Base-by-base conservation (phyloP, 2,329 filamentous ascomycete species). In the Malbranchea cinnamomea region DNA sequence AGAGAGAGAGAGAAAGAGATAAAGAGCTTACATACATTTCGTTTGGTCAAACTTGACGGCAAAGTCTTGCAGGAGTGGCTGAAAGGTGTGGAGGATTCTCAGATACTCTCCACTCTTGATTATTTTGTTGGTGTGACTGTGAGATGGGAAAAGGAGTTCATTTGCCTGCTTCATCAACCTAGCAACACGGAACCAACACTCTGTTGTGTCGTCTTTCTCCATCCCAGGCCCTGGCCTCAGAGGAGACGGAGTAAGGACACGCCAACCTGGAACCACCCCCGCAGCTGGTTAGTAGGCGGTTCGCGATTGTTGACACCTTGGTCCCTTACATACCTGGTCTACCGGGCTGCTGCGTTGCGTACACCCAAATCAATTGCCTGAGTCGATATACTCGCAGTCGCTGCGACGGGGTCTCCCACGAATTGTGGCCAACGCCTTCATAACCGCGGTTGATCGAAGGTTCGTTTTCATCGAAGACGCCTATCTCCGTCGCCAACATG, bases 141-240 rank as follows among this genome's bases (percentile, higher is more conserved):
- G 71, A 16, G 81, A 85, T 21, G 72, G 68, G 55, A 92, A 93
- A 5, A 92, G 64, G 42, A 74, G 73, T 44, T 84, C 73, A 44
- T 92, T 92, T 18, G 80, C 81, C 39, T 74, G 63, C 43, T 87
- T 75, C 78, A 92, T 87, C 29, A 81, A 68, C 41, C 79, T 76
- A 44, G 80, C 87, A 45, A 93, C 79, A 21, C 81, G 77, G 1
- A 79, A 73, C 84, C 83, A 92, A 50, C 80, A 84, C 50, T 85
- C 76, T 26, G 30, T 33, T 15, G 36, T 29, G 15, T 37, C 36
- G 11, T 37, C 35, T 13, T 31, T 21, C 11, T 21, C 24, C 7
- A 28, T 28, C 12, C 11, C 15, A 7, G 33, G 19, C n/a, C 18
- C 15, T 11, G 13, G 6, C 8, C 9, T 16, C 17, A 17, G 4